Conservation (phyloP, 257 asterid genomes). For the Striga asiatica region DNA sequence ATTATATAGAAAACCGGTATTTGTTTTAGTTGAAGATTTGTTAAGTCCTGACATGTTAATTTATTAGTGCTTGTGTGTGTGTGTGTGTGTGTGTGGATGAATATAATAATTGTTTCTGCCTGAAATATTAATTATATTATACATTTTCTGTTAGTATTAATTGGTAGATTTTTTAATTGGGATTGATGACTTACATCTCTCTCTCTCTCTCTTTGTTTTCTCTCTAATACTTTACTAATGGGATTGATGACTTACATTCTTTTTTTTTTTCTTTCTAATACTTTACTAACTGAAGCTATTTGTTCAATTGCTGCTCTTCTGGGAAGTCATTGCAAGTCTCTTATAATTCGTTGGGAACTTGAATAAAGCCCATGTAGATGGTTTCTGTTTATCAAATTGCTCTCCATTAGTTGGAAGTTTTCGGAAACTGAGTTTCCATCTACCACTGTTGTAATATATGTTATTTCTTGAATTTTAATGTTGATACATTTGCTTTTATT, state of each 20-base stretch:
- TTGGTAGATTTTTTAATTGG: too few species aligned
- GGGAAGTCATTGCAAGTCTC: neutral
- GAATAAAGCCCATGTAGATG: neutral
- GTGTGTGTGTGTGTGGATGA: too few species aligned
- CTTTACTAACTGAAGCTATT: neutral
- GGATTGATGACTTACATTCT: too few species aligned
- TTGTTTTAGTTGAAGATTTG: neutral
- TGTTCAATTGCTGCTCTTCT: neutral
- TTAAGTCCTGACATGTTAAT: neutral
- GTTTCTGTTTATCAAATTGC: neutral
- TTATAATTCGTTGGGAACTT: neutral
- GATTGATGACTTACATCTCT: too few species aligned
- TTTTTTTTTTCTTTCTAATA: neutral
- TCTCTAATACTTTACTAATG: too few species aligned
- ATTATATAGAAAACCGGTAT: neutral
- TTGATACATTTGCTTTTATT: neutral
- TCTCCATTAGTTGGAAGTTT: neutral
- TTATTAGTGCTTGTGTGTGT: too few species aligned
- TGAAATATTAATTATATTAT: too few species aligned
- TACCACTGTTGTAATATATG: neutral
- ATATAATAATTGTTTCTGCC: neutral
- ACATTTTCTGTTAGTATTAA: too few species aligned
- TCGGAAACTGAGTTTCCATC: constrained; percentile 3
- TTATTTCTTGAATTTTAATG: neutral
- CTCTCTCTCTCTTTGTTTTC: too few species aligned